Percentiles rank a stretch among this genome's conserved stretches.
These are phyloP conservation scores for Glaciozyma antarctica DNA, from an alignment of 768 basidiomycete species.

Conservation along the genomic window DNA sequence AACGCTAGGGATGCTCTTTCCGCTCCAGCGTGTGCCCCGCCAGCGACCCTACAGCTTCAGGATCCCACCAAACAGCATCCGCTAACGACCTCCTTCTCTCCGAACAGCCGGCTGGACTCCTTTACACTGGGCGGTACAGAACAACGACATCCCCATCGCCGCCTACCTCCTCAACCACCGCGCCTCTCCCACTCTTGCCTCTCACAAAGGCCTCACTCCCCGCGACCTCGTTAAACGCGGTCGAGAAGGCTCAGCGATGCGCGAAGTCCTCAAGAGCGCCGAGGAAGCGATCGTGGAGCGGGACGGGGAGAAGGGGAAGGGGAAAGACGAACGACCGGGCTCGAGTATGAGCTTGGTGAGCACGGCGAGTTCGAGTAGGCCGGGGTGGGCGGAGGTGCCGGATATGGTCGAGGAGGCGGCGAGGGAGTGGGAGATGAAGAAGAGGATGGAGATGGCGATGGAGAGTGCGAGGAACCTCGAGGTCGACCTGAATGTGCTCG, in stretches of 20 bases:
- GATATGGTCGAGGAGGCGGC: slow-evolving; percentile 26
- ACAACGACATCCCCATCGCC: slow-evolving; percentile 80
- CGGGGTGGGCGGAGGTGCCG: slow-evolving; percentile 4
- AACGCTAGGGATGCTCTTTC: too few species aligned
- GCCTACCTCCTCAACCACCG: slow-evolving; percentile 88
- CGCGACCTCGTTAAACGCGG: slow-evolving; percentile 77
- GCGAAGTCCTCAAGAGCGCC: slow-evolving; percentile 74
- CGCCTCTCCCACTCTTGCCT: slow-evolving; percentile 68
- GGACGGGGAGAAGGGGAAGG: slow-evolving; percentile 40
- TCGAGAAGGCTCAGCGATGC: slow-evolving; percentile 74
- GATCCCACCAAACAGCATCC: not conserved
- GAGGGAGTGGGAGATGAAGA: slow-evolving; percentile 12
- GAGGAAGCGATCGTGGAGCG: slow-evolving; percentile 57
- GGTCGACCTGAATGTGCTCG: slow-evolving; percentile 52
- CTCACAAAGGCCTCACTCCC: slow-evolving; percentile 69
- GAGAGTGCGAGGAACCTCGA: slow-evolving; percentile 36
- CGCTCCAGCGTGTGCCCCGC: too few species aligned
- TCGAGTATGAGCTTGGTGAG: slow-evolving; percentile 5
- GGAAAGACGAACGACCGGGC: not conserved
- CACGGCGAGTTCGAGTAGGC: not conserved
- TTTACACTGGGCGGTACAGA: slow-evolving; percentile 78
- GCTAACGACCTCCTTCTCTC: not conserved
- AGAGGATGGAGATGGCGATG: slow-evolving; percentile 48
- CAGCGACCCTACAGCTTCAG: not conserved
- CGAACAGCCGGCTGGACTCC: slow-evolving; percentile 82